Evolutionary conservation across 495 filamentous ascomycete species (phyloP).

Genomic region (Jackrogersella minutella): DNA sequence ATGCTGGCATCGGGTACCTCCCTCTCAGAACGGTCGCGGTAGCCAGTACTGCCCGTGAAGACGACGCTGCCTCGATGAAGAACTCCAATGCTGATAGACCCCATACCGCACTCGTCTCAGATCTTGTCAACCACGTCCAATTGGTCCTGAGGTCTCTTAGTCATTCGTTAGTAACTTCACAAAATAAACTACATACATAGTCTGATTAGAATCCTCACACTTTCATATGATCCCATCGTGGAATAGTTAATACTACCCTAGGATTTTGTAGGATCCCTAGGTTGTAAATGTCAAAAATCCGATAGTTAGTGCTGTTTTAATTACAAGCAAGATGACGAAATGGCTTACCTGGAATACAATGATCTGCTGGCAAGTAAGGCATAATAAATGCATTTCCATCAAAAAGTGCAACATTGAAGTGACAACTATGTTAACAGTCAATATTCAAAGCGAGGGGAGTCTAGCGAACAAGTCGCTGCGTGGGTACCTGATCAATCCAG

Average conservation of each 20-base stretch:
- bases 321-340: no score
- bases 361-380: no score
- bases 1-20: background rate
- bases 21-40: background rate
- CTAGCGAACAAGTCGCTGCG: background rate
- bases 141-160: background rate
- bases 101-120: background rate
- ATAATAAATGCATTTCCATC: no score
- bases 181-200: background rate
- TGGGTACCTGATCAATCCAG: background rate
- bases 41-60: background rate
- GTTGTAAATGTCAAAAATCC: background rate
- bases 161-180: background rate
- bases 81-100: background rate
- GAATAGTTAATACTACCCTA: background rate
- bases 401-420: no score
- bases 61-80: background rate
- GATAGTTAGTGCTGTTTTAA: background rate
- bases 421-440: no score
- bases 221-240: background rate
- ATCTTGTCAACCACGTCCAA: background rate
- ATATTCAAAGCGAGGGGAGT: background rate
- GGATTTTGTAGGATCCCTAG: background rate
- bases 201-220: background rate
- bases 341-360: no score